Evolutionary conservation across 306 rosid genomes (phyloP).

Genomic region (Alnus glutinosa): DNA sequence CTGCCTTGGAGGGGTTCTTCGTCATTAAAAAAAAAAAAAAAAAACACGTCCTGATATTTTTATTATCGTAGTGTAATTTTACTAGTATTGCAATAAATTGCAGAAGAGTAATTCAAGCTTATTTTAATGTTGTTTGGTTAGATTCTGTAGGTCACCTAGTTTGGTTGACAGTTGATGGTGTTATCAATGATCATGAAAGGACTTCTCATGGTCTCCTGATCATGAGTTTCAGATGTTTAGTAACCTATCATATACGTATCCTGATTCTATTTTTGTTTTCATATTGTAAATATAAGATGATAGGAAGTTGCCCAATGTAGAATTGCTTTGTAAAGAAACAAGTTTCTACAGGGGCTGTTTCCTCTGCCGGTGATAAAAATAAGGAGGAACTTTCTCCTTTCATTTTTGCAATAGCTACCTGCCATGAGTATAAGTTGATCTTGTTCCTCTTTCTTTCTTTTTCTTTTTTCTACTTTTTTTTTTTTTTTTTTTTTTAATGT

Average conservation of each 20-base stretch:
- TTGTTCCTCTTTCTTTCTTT: background rate
- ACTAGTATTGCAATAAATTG: background rate
- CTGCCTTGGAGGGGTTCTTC: too few species aligned
- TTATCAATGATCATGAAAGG: background rate
- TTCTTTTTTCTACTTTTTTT: background rate
- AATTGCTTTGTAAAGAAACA: background rate
- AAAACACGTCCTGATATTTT: background rate
- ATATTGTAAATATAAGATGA: background rate
- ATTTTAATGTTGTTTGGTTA: background rate
- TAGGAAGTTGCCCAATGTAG: background rate
- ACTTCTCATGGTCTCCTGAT: background rate
- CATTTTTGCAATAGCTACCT: background rate
- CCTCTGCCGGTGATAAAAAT: background rate
- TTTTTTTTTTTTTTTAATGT: background rate
- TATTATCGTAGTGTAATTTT: background rate
- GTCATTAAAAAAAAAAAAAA: too few species aligned
- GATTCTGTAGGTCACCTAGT: background rate
- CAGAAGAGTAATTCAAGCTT: background rate
- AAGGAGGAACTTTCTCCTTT: background rate
- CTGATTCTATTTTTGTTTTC: background rate
- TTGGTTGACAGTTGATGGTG: background rate
- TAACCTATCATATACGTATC: background rate
- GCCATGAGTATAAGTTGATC: background rate
- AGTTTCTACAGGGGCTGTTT: background rate
- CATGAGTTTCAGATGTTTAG: background rate